Base-by-base conservation (phyloP, 2,329 filamentous ascomycete species). In the Botryotinia globosa region DNA sequence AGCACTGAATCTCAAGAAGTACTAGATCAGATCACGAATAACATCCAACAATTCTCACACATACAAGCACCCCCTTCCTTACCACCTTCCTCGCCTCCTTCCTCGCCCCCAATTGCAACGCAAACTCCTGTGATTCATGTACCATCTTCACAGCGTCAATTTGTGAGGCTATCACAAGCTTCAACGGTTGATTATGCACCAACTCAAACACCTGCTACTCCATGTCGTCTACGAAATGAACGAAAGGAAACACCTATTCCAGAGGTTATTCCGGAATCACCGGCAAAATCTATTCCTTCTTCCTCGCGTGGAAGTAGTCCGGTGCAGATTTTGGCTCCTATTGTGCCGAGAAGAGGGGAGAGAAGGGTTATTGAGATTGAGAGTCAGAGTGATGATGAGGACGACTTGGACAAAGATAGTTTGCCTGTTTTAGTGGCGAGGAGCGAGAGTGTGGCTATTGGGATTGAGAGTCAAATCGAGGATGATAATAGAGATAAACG, bases 151-250 rank as follows among this genome's bases (percentile, higher is more conserved):
- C 72, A 29, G 45, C 29, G 59, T 42, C 44, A 42, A 14, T 22
- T 29, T 18, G 4, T 64, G 34, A 70, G 59, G 18, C 69, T 73
- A 9, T 81, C 80, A 7, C 79, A 80, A 73, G 80, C 80, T n/a
- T 75, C 76, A 14, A 81, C 79, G 2, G 78, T 80, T 5, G 78
- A 80, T 62, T 75, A 80, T 32, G 78, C 74, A 3, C 78, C 79
- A 20, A 59, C 63, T 12, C 39, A 72, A 61, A 61, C 66, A 37
- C 51, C 66, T n/a, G 25, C 20, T 45, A 69, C 64, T 20, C 54
- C 32, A 14, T 25, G 34, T 42, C 51, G 6, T 37, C 25, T 4
- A 10, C 58, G 45, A 14, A 5, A 25, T 29, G 75, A 32, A 63
- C 58, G 37, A 9, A 32, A 25, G 37, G 76, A 39, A 68, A 62